A percentile compares a stretch with the other conserved stretches of the same genome.
Conservation (phyloP, 805 yeast genomes). For the Pichia occidentalis region DNA sequence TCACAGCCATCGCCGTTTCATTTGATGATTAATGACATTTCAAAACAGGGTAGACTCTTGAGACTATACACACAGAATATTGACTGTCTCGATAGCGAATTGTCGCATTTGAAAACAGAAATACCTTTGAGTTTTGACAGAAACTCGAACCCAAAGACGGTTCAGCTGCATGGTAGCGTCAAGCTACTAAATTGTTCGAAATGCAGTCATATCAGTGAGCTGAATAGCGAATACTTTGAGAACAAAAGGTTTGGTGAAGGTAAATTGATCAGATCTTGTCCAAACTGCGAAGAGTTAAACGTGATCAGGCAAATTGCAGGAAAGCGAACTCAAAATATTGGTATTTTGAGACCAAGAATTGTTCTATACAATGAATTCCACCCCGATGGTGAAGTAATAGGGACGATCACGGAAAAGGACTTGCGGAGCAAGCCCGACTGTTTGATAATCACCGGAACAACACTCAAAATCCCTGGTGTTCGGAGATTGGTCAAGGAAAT, state of each 20-base stretch:
- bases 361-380: slow-evolving; percentile 70
- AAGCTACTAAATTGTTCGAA: slow-evolving; percentile 69
- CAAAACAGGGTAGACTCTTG: slow-evolving; percentile 56
- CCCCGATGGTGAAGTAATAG: slow-evolving; percentile 86
- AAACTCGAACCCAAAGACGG: slow-evolving; percentile 41
- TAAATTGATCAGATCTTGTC: slow-evolving; percentile 48
- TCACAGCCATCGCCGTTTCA: slow-evolving; percentile 77
- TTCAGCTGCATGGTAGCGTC: slow-evolving; percentile 83
- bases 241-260: slow-evolving; percentile 14
- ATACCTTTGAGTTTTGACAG: slow-evolving; percentile 38
- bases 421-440: slow-evolving; percentile 65
- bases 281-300: slow-evolving; percentile 57
- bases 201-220: slow-evolving; percentile 51
- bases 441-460: slow-evolving; percentile 75
- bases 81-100: slow-evolving; percentile 67
- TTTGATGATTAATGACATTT: slow-evolving; percentile 48
- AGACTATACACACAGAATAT: slow-evolving; percentile 85
- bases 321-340: slow-evolving; percentile 56
- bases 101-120: slow-evolving; percentile 41
- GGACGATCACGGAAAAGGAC: slow-evolving; percentile 65
- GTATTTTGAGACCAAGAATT: slow-evolving; percentile 57
- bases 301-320: slow-evolving; percentile 52
- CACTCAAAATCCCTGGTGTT: slow-evolving; percentile 75
- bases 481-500: slow-evolving; percentile 54
- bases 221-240: slow-evolving; percentile 47